Base-by-base conservation (phyloP, 257 asterid species). In the Forsythia viridissima region DNA sequence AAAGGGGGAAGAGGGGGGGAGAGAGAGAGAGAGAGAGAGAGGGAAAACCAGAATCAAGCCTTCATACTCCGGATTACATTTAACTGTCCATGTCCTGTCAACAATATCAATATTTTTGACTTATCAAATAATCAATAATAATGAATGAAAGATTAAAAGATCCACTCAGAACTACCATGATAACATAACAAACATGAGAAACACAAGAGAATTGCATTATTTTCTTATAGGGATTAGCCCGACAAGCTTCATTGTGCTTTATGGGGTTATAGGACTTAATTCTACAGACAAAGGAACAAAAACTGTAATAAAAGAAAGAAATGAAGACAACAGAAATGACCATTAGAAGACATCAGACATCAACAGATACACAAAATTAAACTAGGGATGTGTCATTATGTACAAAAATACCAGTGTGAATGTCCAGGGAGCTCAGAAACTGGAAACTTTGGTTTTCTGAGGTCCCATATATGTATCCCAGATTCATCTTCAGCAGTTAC, bases 401-500 rank as follows among this genome's bases (percentile, higher is more conserved):
- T 68, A 48, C 73, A 77, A 77, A 34, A n/a, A 77, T 92, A 93
- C 98, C 99, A 96, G 88, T 96, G 99, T 72, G 97, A 89, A 84
- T 96, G 99, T 76, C 98, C 99, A 73, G 97, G 98, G 79, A 96
- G 97, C 81, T 93, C 96, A 61, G 91, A 79, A 77, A 92, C 88
- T 36, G 98, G 99, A 82, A 82, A 76, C 57, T 88, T 92, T 80
- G 89, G 85, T 82, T 89, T 93, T 82, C 99, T 88, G 48, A 90
- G 93, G 87, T 96, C 98, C 99, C 98, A 93, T 73, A 92, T 83
- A 85, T 88, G 92, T 86, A 96, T 90, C 84, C 99, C 97, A 8
- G 95, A 90, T 84, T 96, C 99, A 82, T 91, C 99, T 84, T 91
- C 99, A 77, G 99, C 99, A 42, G 97, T 96, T 76, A 91, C 97